Evolutionary conservation across 2,329 filamentous ascomycete species (phyloP), one percentile per base, ranked within the genome.

Genomic region (Chrysosporium keratinophilum): DNA sequence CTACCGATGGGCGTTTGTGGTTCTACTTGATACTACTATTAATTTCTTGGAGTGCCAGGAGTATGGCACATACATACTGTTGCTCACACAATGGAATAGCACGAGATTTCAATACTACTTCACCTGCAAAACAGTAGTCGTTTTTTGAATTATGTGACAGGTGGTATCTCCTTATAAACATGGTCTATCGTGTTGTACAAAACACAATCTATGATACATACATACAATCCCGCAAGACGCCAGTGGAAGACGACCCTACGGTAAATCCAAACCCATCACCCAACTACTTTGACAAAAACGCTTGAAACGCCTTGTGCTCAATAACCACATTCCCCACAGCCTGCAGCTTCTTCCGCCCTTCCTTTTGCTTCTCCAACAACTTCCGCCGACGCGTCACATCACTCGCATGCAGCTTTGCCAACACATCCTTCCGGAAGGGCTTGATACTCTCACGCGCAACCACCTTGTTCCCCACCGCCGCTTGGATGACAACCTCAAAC

Each of bases 401-500:
- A 57, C 85, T 87, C 0, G 93, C 93, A 66, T 98, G 94, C 54
- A 98, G 74, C 71, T 97, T 97, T 6, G 85, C 84, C 54, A 95
- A 72, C 2, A 98, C 93, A 63, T 98, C 93, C 69, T 98, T 98
- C 45, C 93, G 78, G 70, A 95, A 98, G 0, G 93, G 88, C 74
- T 97, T 97, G 67, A 98, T 84, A 0, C 90, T 96, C 67, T 97
- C 93, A 64, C 93, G 78, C 0, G 93, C 93, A 3, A 98, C 80
- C 50, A 98, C 84, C 49, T 84, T 81, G 61, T 81, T 83, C 2
- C 90, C 91, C 0, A 87, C 85, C 0, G 87, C 84, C 2, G 93
- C 91, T 70, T 98, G 93, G 59, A 98, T 97, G 54, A 97, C 77
- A 19, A 98, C 82, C 72, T 98, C 93, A 64, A 95, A 98, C 83